A percentile compares a stretch with the other conserved stretches of the same genome.
These are phyloP conservation scores for Heliosperma pusillum DNA, from an alignment of 148 eudicot species.

Conservation along the genomic window DNA sequence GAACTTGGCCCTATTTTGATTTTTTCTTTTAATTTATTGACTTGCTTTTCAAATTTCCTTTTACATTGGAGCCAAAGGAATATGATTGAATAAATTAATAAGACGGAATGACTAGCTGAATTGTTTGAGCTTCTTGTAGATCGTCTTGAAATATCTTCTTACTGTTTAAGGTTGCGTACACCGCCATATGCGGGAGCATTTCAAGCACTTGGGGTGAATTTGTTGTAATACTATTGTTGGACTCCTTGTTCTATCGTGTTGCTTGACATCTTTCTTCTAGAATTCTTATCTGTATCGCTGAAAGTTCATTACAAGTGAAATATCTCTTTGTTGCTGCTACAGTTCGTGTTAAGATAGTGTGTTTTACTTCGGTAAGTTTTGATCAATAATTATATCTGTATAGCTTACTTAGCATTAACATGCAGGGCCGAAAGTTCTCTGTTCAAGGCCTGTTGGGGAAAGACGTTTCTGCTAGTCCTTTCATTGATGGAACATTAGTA, in stretches of 20 bases:
- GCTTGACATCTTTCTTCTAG: not conserved
- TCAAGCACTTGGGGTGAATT: not conserved
- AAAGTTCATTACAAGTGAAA: constrained; percentile 1
- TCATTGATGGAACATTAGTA: constrained; percentile 77
- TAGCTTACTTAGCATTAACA: constrained; percentile 1
- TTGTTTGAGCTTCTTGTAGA: not conserved
- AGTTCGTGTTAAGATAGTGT: not conserved
- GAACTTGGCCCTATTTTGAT: no score
- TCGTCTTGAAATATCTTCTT: not conserved
- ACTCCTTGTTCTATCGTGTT: not conserved
- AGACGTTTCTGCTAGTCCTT: constrained; percentile 45
- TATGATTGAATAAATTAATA: not conserved
- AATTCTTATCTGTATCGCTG: not conserved
- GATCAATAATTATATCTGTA: not conserved
- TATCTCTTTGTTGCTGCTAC: not conserved
- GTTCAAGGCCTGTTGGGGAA: constrained; percentile 81
- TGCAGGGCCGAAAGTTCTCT: constrained; percentile 84
- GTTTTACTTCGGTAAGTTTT: not conserved
- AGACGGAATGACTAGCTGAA: not conserved
- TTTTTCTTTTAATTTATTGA: no score
- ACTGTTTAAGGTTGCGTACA: not conserved
- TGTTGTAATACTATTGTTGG: not conserved
- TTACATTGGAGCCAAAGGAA: not conserved
- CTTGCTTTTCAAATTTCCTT: no score
- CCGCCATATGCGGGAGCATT: not conserved